phyloP scores from a whole-genome alignment of 805 yeast species.

The Candida qinlingensis region DNA sequence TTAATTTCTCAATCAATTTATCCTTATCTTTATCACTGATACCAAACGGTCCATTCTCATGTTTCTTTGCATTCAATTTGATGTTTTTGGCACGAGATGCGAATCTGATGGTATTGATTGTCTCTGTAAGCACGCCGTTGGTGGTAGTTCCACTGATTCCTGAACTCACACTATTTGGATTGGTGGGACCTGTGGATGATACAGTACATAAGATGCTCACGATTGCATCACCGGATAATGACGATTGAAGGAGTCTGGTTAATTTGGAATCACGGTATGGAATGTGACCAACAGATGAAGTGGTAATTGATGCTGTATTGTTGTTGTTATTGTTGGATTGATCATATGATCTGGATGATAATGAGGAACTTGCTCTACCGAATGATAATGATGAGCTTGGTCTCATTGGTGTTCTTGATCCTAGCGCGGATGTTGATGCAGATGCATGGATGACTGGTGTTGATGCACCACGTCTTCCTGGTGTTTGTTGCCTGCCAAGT shows the following conservation, averaged over 20 bases:
- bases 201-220: slow-evolving; percentile 86
- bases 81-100: slow-evolving; percentile 93
- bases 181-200: neutral
- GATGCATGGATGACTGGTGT: neutral
- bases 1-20: slow-evolving; percentile 49
- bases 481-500: neutral
- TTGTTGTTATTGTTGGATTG: neutral
- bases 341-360: neutral
- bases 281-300: slow-evolving; percentile 44
- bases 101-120: slow-evolving; percentile 81
- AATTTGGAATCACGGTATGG: slow-evolving; percentile 93
- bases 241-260: slow-evolving; percentile 87
- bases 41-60: slow-evolving; percentile 26
- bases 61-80: slow-evolving; percentile 57
- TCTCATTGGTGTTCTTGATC: neutral
- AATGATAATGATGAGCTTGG: slow-evolving; percentile 1
- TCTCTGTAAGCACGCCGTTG: slow-evolving; percentile 59
- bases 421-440: neutral
- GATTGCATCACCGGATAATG: slow-evolving; percentile 79
- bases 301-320: neutral
- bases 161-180: neutral
- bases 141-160: slow-evolving; percentile 44
- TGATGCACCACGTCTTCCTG: neutral
- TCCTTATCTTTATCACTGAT: slow-evolving; percentile 37
- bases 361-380: neutral